Conservation (phyloP, 169 alveolate species). For the Plasmodium cynomolgi region DNA sequence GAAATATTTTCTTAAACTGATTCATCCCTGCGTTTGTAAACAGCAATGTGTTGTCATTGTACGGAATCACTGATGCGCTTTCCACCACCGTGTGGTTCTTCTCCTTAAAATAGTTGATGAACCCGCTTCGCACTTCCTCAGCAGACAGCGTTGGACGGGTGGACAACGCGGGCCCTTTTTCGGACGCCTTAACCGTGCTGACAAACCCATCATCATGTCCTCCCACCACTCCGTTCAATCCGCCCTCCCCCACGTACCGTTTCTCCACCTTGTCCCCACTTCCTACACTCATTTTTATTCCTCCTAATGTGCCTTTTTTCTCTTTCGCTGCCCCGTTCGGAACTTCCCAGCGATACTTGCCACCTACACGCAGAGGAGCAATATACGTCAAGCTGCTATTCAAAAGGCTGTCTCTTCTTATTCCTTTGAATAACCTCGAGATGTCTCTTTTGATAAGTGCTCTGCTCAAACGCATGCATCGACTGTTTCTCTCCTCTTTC, state of each 20-base stretch:
- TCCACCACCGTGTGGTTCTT: constrained; percentile 81
- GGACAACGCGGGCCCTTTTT: background rate
- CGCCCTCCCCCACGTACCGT: background rate
- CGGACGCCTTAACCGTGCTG: background rate
- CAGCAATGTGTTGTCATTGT: constrained; percentile 93
- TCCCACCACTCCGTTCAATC: background rate
- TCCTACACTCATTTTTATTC: background rate
- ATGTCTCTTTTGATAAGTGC: background rate
- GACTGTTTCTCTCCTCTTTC: background rate
- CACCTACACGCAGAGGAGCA: background rate
- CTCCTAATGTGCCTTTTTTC: background rate
- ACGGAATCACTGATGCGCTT: constrained; percentile 91
- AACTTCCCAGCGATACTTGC: background rate
- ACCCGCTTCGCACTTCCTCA: constrained; percentile 79
- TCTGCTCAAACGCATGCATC: background rate
- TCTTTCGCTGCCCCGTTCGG: background rate
- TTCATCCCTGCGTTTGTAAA: constrained; percentile 96
- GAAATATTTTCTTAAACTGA: constrained; percentile 92
- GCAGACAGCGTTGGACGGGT: background rate
- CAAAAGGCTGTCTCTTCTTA: background rate
- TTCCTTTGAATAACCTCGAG: background rate
- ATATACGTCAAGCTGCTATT: background rate
- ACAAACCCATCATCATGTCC: background rate
- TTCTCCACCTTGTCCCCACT: background rate
- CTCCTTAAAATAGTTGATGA: constrained; percentile 84